Base-by-base conservation (phyloP, 352 stramenopile species). In the Saprolegnia diclina region DNA sequence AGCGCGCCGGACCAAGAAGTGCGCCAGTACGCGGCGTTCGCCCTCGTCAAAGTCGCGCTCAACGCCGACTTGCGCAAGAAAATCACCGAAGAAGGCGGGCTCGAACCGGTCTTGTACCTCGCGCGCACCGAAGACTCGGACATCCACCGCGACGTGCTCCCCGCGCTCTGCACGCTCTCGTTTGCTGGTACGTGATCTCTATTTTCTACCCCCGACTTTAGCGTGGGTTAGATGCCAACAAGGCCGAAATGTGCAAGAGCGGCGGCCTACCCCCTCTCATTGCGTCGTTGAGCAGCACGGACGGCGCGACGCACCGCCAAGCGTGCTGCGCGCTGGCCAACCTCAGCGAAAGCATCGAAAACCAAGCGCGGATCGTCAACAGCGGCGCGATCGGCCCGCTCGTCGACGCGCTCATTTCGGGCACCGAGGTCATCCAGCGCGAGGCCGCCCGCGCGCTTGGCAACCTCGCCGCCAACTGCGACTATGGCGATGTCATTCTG, bases 51-150 rank as follows among this genome's bases (percentile, higher is more conserved):
- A 63, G 86, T 99, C n/a, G 91, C 92, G 0, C 76, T 97, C 26
- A 99, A 99, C 68, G 89, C 91, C 0, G 90, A 98, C 69, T 76
- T 98, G 45, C 88, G 93, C 40, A 92, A 97, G 74, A 83, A 91
- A 38, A 90, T 99, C 50, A 98, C 95, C 0, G 90, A 98, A 54
- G 94, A 98, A 75, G 95, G 95, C 19, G 95, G 94, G 5, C 79
- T 99, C 1, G 94, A 98, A 73, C 91, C 96, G 0, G 92, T 99
- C n/a, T 79, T 99, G 0, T 98, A 96, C 74, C 85, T 99, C 0
- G 90, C 92, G 5, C 78, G 93, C 38, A 98, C 91, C 14, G 90
- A 98, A 65, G 86, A 97, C 71, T 73, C 83, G 0, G 80, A 95
- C 40, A 93, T 99, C 38, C 92, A 98, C 67, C 78, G 87, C 24